Evolutionary conservation across 2,329 filamentous ascomycete species (phyloP).

Genomic region (Xylaria sp.): DNA sequence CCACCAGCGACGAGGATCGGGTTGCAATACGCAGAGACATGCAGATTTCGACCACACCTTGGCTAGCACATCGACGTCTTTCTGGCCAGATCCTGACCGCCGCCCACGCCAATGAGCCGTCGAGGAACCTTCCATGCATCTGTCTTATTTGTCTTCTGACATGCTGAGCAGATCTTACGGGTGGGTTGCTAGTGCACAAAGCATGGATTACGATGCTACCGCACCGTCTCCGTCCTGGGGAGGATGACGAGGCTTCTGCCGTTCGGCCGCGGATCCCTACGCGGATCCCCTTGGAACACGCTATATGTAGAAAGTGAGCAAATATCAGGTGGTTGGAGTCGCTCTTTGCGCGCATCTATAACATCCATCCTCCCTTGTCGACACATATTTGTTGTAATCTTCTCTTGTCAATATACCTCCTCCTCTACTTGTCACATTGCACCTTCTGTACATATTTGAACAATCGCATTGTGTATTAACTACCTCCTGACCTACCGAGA

Average conservation of each 20-base stretch:
- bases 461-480: constrained; percentile 25
- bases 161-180: not conserved
- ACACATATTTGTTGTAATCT: not conserved
- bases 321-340: constrained; percentile 49
- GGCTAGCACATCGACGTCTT: constrained; percentile 13
- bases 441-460: constrained; percentile 33
- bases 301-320: constrained; percentile 6
- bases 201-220: constrained; percentile 5
- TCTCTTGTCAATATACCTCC: not conserved
- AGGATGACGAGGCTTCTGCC: constrained; percentile 41
- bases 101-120: constrained; percentile 22
- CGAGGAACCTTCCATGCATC: constrained; percentile 7
- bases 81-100: not conserved
- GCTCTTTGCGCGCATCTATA: constrained; percentile 35
- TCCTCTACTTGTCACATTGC: constrained; percentile 12
- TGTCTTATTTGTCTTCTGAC: constrained; percentile 11
- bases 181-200: constrained; percentile 1
- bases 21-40: constrained; percentile 17
- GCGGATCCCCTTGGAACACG: not conserved
- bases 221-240: constrained; percentile 1
- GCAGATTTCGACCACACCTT: not conserved
- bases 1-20: constrained; percentile 17
- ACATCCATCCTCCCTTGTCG: constrained; percentile 18
- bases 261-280: constrained; percentile 23
- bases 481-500: not conserved